These are phyloP conservation scores for Kwoniella dendrophila DNA, from an alignment of 768 basidiomycete species.

Conservation along the genomic window DNA sequence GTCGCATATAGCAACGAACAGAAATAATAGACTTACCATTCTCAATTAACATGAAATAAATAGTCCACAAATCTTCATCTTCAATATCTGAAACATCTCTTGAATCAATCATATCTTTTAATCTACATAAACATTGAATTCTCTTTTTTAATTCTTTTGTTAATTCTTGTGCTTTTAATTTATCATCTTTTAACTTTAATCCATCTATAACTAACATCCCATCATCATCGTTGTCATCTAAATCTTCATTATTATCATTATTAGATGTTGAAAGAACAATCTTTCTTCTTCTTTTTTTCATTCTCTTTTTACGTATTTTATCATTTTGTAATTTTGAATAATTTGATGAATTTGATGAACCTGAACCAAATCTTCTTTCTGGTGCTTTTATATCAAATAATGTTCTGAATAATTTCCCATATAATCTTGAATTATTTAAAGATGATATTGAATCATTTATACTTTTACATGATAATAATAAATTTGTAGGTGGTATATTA, in stretches of 20 bases:
- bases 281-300: neutral
- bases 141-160: slow-evolving; percentile 43
- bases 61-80: slow-evolving; percentile 49
- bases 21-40: slow-evolving; percentile 55
- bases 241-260: neutral
- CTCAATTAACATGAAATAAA: slow-evolving; percentile 54
- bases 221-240: neutral
- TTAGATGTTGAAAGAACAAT: no score
- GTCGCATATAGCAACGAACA: no score
- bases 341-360: neutral
- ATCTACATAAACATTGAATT: slow-evolving; percentile 28
- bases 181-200: slow-evolving; percentile 7
- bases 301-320: neutral
- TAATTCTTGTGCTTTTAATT: slow-evolving; percentile 27
- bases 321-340: neutral
- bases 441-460: slow-evolving; percentile 37
- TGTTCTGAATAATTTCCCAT: slow-evolving; percentile 39
- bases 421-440: slow-evolving; percentile 41
- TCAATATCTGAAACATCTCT: slow-evolving; percentile 28
- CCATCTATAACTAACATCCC: no score
- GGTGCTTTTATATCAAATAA: slow-evolving; percentile 47
- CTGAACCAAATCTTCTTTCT: slow-evolving; percentile 49
- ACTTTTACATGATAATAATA: slow-evolving; percentile 38
- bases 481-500: slow-evolving; percentile 29
- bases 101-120: slow-evolving; percentile 27